Conservation (phyloP, 2,329 filamentous ascomycete genomes). For the Ceratocystis lukuohia region DNA sequence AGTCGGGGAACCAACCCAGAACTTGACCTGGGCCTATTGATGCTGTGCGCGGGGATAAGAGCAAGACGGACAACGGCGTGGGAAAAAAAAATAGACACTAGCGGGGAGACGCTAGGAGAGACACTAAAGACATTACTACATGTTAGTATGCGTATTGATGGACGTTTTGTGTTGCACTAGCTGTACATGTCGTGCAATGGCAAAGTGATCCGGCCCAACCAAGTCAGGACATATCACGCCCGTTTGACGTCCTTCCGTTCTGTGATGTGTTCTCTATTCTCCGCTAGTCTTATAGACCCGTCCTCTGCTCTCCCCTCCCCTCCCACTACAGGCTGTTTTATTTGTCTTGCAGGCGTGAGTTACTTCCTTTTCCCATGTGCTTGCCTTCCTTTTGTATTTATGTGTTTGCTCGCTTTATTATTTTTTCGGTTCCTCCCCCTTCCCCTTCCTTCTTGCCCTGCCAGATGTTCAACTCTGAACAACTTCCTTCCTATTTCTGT, state of each 20-base stretch:
- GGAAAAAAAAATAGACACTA: too few species aligned
- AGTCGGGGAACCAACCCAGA: too few species aligned
- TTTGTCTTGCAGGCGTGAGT: not conserved
- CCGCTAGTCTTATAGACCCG: not conserved
- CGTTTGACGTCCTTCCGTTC: not conserved
- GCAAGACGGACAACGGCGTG: too few species aligned
- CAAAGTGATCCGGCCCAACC: not conserved
- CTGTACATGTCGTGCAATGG: not conserved
- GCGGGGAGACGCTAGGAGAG: not conserved
- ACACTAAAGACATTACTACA: not conserved
- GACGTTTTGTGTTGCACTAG: not conserved
- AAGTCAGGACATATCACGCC: not conserved
- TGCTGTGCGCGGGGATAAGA: too few species aligned
- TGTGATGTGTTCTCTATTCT: not conserved
- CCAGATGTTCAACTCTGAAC: not conserved
- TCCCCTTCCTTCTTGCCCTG: conserved; percentile 2
- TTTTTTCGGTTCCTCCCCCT: not conserved
- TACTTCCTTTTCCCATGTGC: not conserved
- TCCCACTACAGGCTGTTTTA: not conserved
- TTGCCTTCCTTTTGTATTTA: not conserved
- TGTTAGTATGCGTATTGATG: not conserved
- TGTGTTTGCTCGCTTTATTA: not conserved
- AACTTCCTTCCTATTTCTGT: not conserved
- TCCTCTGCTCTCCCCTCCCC: not conserved
- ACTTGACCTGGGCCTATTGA: too few species aligned